Evolutionary conservation across 1,284 basidiomycete species (phyloP).

Genomic region (Athelia sp.): DNA sequence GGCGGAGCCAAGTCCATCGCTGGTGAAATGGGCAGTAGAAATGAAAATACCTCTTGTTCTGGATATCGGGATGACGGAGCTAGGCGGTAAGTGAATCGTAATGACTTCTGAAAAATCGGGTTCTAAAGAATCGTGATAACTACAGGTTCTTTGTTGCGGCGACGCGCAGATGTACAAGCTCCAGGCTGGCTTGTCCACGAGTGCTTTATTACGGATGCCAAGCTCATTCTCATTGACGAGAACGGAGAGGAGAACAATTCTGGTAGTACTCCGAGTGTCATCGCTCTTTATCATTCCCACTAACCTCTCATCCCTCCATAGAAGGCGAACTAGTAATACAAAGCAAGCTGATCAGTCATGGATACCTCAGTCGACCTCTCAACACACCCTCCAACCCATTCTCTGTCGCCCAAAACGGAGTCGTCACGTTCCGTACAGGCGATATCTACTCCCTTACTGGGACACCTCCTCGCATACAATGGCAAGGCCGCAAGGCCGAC

Average conservation of each 20-base stretch:
- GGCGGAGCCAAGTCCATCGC: constrained; percentile 20
- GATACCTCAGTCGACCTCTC: constrained; percentile 21
- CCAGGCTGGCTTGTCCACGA: background rate
- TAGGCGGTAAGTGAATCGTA: constrained; percentile 19
- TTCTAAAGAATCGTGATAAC: background rate
- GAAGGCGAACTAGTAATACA: constrained; percentile 29
- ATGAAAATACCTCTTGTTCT: constrained; percentile 22
- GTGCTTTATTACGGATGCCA: constrained; percentile 12
- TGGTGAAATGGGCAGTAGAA: constrained; percentile 22
- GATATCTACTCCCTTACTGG: constrained; percentile 23
- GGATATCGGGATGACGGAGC: constrained; percentile 31
- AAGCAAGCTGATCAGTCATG: constrained; percentile 21
- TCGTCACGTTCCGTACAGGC: constrained; percentile 26
- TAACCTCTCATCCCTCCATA: constrained; percentile 6
- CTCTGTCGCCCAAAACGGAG: constrained; percentile 17
- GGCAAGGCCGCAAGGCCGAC: constrained; percentile 30
- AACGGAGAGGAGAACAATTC: constrained; percentile 11
- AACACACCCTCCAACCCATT: constrained; percentile 15
- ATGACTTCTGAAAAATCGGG: background rate
- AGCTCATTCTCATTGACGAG: constrained; percentile 17
- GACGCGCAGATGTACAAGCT: constrained; percentile 10
- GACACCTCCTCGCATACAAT: constrained; percentile 16
- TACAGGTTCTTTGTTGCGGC: constrained; percentile 21
- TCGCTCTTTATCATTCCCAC: too few relatives aligned
- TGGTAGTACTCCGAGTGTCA: constrained; percentile 9